phyloP scores from a whole-genome alignment of 2,329 filamentous ascomycete species.

The Aschersonia sp. region DNA sequence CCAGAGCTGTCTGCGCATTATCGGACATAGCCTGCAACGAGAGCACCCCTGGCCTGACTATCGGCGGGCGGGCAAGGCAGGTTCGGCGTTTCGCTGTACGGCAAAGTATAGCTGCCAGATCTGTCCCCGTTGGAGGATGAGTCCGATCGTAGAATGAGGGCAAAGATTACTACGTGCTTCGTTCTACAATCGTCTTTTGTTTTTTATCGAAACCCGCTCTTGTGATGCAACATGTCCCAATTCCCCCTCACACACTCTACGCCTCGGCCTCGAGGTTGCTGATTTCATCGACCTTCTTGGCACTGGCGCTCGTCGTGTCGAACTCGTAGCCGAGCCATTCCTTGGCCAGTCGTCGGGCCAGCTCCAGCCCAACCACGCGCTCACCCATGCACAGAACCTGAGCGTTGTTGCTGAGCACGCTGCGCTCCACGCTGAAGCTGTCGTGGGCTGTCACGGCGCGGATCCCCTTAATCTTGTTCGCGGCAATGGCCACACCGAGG shows the following conservation, averaged over 20 bases:
- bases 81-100: too few species aligned
- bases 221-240: not conserved
- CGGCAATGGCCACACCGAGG: conserved; percentile 74
- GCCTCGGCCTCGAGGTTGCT: conserved; percentile 18
- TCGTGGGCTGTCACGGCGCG: conserved; percentile 84
- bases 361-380: conserved; percentile 66
- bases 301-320: conserved; percentile 40
- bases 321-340: conserved; percentile 82
- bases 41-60: too few species aligned
- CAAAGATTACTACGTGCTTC: not conserved
- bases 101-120: too few species aligned
- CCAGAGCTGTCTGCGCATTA: too few species aligned
- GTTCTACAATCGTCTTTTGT: too few species aligned
- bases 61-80: too few species aligned
- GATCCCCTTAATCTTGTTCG: conserved; percentile 76
- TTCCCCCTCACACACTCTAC: not conserved
- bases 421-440: conserved; percentile 68
- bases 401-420: conserved; percentile 70
- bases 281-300: conserved; percentile 30
- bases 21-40: too few species aligned
- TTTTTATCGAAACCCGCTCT: too few species aligned
- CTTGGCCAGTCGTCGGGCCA: conserved; percentile 60
- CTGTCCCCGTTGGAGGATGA: too few species aligned
- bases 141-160: too few species aligned
- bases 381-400: conserved; percentile 82